These are phyloP conservation scores for Raphanus raphanistrum DNA, from an alignment of 345 rosid species.

Conservation along the genomic window DNA sequence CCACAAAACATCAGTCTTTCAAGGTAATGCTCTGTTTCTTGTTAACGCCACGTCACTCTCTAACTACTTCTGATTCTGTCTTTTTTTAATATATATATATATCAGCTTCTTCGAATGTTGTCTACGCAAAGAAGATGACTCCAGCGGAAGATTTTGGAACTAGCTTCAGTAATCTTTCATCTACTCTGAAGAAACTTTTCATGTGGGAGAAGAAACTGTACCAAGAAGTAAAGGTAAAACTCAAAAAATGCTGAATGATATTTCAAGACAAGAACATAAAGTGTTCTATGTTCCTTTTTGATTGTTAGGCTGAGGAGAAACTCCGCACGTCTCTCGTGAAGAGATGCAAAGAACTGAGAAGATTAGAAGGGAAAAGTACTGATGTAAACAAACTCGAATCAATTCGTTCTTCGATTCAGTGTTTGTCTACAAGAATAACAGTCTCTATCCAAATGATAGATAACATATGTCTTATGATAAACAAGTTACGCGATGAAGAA, in stretches of 20 bases:
- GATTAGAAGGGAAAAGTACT: conserved; percentile 45
- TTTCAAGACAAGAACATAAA: neutral
- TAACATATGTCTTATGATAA: conserved; percentile 50
- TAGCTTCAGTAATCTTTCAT: conserved; percentile 50
- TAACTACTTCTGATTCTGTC: neutral
- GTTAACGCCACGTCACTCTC: neutral
- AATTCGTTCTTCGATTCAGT: conserved; percentile 35
- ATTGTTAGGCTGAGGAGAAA: conserved; percentile 65
- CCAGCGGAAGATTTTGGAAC: conserved; percentile 37
- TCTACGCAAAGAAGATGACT: conserved; percentile 35
- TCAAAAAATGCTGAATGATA: neutral
- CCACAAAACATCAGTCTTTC: conserved; percentile 28
- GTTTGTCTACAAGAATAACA: conserved; percentile 52
- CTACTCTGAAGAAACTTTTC: conserved; percentile 52
- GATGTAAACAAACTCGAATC: conserved; percentile 49
- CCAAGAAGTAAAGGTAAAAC: conserved; percentile 63
- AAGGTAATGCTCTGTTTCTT: conserved; percentile 16
- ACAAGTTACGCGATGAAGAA: conserved; percentile 62
- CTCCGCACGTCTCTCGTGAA: conserved; percentile 49
- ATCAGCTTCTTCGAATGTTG: conserved; percentile 43
- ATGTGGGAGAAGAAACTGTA: conserved; percentile 81
- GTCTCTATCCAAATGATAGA: conserved; percentile 65
- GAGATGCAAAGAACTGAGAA: conserved; percentile 51
- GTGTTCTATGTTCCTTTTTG: neutral
- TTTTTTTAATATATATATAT: neutral